A percentile compares a stretch with the other conserved stretches of the same genome.
phyloP scores from a whole-genome alignment of 176 grass and related monocot genomes.

The Phoenix roebelenii region DNA sequence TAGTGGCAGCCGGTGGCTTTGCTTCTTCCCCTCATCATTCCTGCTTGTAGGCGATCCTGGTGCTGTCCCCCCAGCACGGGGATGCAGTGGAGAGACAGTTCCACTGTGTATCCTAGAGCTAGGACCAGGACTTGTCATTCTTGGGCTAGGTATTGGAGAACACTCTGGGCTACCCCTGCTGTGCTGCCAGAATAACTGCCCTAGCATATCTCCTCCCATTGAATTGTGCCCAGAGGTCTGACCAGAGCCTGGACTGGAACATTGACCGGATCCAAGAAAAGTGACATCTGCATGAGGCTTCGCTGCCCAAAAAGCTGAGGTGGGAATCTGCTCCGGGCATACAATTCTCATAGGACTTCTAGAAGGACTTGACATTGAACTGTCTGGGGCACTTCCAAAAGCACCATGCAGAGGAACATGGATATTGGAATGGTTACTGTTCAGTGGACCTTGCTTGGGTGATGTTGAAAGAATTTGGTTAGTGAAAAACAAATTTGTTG shows the following conservation, averaged over 20 bases:
- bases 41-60: slow-evolving; percentile 80
- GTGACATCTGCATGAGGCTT: slow-evolving; percentile 61
- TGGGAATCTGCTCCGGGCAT: slow-evolving; percentile 82
- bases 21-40: slow-evolving; percentile 64
- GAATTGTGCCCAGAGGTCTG: slow-evolving; percentile 99
- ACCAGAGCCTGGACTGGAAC: slow-evolving; percentile 94
- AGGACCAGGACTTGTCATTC: slow-evolving; percentile 90
- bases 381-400: slow-evolving; percentile 83
- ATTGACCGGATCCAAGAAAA: slow-evolving; percentile 94
- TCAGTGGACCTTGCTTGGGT: slow-evolving; percentile 36
- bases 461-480: slow-evolving; percentile 55
- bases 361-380: slow-evolving; percentile 87
- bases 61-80: slow-evolving; percentile 61
- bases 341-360: slow-evolving; percentile 66
- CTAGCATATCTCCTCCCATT: slow-evolving; percentile 89
- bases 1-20: slow-evolving; percentile 84
- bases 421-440: slow-evolving; percentile 46
- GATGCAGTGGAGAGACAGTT: slow-evolving; percentile 86
- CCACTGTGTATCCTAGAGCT: slow-evolving; percentile 94
- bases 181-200: slow-evolving; percentile 82
- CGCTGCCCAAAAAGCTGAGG: slow-evolving; percentile 75
- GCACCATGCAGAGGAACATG: slow-evolving; percentile 47
- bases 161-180: slow-evolving; percentile 86
- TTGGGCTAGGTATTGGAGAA: slow-evolving; percentile 89
- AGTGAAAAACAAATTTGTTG: slow-evolving; percentile 33